These are phyloP conservation scores for Solanum tarijense DNA, from an alignment of 257 asterid species.

Conservation along the genomic window DNA sequence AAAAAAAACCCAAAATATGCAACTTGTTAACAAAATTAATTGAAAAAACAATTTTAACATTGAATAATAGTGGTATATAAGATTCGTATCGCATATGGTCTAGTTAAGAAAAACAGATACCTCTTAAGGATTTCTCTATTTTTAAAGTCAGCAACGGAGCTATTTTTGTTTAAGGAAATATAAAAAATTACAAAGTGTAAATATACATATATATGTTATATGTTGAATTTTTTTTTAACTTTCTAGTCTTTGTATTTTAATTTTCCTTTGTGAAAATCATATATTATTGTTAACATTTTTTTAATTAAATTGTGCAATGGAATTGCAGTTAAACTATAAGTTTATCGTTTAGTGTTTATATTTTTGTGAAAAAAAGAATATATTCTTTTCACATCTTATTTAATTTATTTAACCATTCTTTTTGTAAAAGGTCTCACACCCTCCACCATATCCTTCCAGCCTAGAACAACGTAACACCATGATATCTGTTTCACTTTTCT, in stretches of 20 bases:
- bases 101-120: neutral
- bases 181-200: neutral
- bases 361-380: neutral
- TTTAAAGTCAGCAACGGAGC: fast-evolving
- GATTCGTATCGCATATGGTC: neutral
- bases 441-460: neutral
- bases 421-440: neutral
- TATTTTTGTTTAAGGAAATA: neutral
- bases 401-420: neutral
- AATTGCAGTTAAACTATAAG: neutral
- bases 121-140: neutral
- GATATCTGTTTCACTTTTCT: neutral
- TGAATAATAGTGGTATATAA: neutral
- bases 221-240: neutral
- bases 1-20: neutral
- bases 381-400: neutral
- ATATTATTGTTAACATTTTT: neutral
- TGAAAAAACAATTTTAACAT: neutral
- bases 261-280: neutral
- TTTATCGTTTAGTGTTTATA: neutral
- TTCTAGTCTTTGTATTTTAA: neutral
- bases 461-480: neutral
- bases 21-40: neutral
- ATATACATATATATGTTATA: too few relatives aligned
- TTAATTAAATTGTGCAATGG: neutral